Conservation (phyloP, 2,329 filamentous ascomycete genomes). For the Alternaria infectoria region DNA sequence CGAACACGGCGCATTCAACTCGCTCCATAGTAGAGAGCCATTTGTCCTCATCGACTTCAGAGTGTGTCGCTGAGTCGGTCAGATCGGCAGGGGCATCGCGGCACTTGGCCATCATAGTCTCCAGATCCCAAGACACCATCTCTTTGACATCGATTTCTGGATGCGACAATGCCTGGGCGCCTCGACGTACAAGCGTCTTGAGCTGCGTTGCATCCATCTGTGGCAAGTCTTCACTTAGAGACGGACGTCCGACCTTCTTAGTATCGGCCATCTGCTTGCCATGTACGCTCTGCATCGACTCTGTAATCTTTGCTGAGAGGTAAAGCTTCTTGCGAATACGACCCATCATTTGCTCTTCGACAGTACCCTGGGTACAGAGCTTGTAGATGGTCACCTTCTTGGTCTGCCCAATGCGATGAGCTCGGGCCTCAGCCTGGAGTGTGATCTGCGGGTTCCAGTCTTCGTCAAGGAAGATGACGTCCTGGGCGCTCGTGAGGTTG, state of each 20-base stretch:
- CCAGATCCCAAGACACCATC: constrained; percentile 65
- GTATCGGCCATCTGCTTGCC: constrained; percentile 37
- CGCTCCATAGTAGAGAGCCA: constrained; percentile 65
- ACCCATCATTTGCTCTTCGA: constrained; percentile 65
- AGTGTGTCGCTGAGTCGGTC: constrained; percentile 40
- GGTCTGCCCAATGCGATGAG: constrained; percentile 62
- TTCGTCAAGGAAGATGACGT: constrained; percentile 64
- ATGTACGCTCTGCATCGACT: constrained; percentile 63
- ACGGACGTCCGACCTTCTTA: constrained; percentile 16
- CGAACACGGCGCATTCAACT: constrained; percentile 64
- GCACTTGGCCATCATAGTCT: constrained; percentile 61
- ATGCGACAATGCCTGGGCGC: constrained; percentile 60
- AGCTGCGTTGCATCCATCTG: constrained; percentile 60
- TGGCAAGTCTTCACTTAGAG: constrained; percentile 56
- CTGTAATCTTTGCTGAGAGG: constrained; percentile 65
- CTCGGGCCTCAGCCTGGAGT: constrained; percentile 61
- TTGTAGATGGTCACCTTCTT: constrained; percentile 63
- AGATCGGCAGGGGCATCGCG: constrained; percentile 58
- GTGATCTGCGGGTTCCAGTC: constrained; percentile 63
- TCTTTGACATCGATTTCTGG: constrained; percentile 62
- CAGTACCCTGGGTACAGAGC: constrained; percentile 62
- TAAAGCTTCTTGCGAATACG: constrained; percentile 68
- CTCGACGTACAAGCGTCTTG: constrained; percentile 61
- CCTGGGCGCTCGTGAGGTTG: constrained; percentile 60
- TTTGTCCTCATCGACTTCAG: constrained; percentile 58